Conservation (phyloP, 805 yeast genomes). For the Metschnikowia similis region DNA sequence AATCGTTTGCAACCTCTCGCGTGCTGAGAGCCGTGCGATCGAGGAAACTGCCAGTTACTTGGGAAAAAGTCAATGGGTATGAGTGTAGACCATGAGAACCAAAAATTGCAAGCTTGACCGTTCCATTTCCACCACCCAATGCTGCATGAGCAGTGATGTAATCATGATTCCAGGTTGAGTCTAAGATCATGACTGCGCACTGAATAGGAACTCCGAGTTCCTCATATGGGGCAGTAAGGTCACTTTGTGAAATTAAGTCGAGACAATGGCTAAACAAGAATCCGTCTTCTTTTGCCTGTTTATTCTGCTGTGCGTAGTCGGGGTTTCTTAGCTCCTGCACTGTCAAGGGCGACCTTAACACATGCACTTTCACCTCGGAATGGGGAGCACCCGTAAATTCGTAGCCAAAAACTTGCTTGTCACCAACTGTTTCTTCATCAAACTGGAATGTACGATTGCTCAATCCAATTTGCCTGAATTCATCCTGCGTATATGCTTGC, state of each 20-base stretch:
- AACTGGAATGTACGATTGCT: constrained; percentile 77
- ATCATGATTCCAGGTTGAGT: constrained; percentile 76
- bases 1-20: constrained; percentile 84
- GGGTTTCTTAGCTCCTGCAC: constrained; percentile 71
- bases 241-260: constrained; percentile 51
- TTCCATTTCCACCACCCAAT: constrained; percentile 78
- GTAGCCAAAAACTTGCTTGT: constrained; percentile 33
- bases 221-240: constrained; percentile 41
- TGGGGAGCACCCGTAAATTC: constrained; percentile 48
- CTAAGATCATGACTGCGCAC: constrained; percentile 83
- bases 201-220: constrained; percentile 47
- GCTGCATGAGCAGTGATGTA: constrained; percentile 88
- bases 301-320: constrained; percentile 82
- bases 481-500: constrained; percentile 91
- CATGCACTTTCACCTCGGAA: constrained; percentile 71
- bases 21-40: constrained; percentile 66
- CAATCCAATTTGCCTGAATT: constrained; percentile 73
- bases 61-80: constrained; percentile 85
- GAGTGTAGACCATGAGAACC: constrained; percentile 91
- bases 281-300: constrained; percentile 66
- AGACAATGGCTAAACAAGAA: constrained; percentile 74
- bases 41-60: constrained; percentile 59
- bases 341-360: constrained; percentile 63
- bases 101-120: constrained; percentile 77
- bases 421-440: constrained; percentile 46